These are phyloP conservation scores for Tolypocladium ovalisporum DNA, from an alignment of 2,329 filamentous ascomycete species.

Conservation along the genomic window DNA sequence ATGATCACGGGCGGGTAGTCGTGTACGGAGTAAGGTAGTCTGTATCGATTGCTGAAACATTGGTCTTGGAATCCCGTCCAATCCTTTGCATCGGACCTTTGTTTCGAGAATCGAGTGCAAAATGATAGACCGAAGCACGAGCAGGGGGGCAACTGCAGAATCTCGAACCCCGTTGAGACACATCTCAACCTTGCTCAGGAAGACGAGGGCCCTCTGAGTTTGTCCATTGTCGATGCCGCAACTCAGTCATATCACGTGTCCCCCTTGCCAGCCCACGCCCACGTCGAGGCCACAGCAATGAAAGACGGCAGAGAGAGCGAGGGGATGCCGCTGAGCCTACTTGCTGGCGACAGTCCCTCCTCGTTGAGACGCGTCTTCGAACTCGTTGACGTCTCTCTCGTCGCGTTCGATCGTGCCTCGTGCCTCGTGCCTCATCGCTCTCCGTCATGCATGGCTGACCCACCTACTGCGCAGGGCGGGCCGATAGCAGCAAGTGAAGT, in stretches of 20 bases:
- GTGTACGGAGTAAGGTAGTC: not conserved
- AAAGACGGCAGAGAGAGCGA: not conserved
- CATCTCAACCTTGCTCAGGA: not conserved
- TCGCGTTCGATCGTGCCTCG: not conserved
- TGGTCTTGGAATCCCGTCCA: not conserved
- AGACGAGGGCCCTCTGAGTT: not conserved
- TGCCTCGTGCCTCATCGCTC: not conserved
- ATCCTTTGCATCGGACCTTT: not conserved
- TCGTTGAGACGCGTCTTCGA: not conserved
- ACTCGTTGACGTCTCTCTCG: not conserved
- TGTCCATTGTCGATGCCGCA: not conserved
- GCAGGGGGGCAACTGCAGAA: not conserved
- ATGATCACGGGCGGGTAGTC: not conserved
- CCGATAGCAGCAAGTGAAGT: not conserved
- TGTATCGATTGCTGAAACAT: not conserved
- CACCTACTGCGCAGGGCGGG: not conserved
- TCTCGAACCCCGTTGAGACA: not conserved
- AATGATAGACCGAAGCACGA: not conserved
- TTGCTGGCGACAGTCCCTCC: not conserved
- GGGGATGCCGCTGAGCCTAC: too few relatives aligned
- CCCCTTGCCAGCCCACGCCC: not conserved
- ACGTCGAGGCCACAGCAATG: not conserved
- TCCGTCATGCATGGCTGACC: not conserved
- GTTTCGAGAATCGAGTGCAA: not conserved
- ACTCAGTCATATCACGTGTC: not conserved